phyloP scores from a whole-genome alignment of 345 rosid species.

The Populus davidiana region DNA sequence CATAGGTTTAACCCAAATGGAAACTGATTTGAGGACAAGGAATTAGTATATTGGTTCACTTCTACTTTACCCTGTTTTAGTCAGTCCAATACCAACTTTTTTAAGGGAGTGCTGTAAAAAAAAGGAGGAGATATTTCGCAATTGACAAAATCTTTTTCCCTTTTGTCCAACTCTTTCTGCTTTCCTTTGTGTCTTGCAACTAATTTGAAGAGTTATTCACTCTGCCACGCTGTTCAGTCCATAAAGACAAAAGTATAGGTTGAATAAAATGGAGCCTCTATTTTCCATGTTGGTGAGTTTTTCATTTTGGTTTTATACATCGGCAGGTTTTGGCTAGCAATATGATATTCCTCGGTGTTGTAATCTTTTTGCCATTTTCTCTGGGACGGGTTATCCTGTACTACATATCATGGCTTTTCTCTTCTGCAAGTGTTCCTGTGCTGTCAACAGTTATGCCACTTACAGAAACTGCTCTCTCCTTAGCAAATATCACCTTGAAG shows the following conservation, averaged over 20 bases:
- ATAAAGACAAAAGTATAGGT: background rate
- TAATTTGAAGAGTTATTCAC: background rate
- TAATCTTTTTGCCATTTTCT: slow-evolving; percentile 88
- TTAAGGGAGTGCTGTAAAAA: background rate
- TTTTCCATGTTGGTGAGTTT: background rate
- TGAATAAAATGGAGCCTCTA: background rate
- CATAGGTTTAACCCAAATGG: background rate
- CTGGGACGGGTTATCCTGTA: slow-evolving; percentile 75
- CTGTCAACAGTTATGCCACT: slow-evolving; percentile 63
- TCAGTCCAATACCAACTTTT: background rate
- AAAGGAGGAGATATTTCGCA: background rate
- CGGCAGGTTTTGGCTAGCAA: slow-evolving; percentile 96
- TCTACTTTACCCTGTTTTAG: background rate
- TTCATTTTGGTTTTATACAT: slow-evolving; percentile 15
- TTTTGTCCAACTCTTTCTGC: background rate
- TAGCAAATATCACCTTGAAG: slow-evolving; percentile 71
- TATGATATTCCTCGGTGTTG: slow-evolving; percentile 97
- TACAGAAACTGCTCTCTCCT: slow-evolving; percentile 59
- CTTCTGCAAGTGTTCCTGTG: slow-evolving; percentile 71
- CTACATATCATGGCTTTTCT: slow-evolving; percentile 72
- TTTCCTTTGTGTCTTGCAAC: background rate
- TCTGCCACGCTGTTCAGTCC: background rate
- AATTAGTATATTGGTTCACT: background rate
- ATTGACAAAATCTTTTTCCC: background rate
- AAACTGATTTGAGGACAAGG: slow-evolving; percentile 1